A percentile compares a stretch with the other conserved stretches of the same genome.
phyloP scores from a whole-genome alignment of 495 filamentous ascomycete species.

The Talaromyces wortmannii region DNA sequence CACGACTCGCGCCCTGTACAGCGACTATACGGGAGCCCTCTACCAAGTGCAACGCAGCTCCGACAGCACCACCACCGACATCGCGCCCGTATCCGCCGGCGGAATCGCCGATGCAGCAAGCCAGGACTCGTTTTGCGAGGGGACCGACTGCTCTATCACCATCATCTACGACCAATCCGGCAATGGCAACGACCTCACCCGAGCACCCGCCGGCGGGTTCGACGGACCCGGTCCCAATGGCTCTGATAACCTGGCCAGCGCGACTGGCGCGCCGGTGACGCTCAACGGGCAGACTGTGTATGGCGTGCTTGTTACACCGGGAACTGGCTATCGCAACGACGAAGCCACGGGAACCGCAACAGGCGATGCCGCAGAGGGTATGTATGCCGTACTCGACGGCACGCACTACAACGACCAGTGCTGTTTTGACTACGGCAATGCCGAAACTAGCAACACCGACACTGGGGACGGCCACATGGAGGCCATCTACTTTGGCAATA shows the following conservation, averaged over 20 bases:
- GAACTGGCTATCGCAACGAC: slow-evolving; percentile 50
- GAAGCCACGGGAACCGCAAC: slow-evolving; percentile 38
- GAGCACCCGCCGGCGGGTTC: slow-evolving; percentile 43
- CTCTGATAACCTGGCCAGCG: slow-evolving; percentile 48
- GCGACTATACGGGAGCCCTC: slow-evolving; percentile 37
- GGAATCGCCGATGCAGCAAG: slow-evolving; percentile 48
- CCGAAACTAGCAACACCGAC: slow-evolving; percentile 44
- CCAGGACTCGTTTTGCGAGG: slow-evolving; percentile 50
- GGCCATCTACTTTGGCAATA: slow-evolving; percentile 50
- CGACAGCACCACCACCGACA: slow-evolving; percentile 35
- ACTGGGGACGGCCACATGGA: slow-evolving; percentile 56
- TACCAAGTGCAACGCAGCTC: slow-evolving; percentile 50
- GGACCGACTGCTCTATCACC: slow-evolving; percentile 50
- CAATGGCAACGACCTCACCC: slow-evolving; percentile 48
- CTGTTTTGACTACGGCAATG: slow-evolving; percentile 59
- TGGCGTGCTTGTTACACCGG: slow-evolving; percentile 49
- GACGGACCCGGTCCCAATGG: slow-evolving; percentile 44
- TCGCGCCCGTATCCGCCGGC: slow-evolving; percentile 33
- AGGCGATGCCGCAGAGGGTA: slow-evolving; percentile 45
- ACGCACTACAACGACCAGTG: slow-evolving; percentile 51
- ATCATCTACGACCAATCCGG: slow-evolving; percentile 56
- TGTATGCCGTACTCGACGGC: slow-evolving; percentile 54
- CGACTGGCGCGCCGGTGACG: slow-evolving; percentile 48
- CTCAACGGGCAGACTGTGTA: slow-evolving; percentile 53
- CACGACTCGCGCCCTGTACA: slow-evolving; percentile 52